These are phyloP conservation scores for Salix arbutifolia DNA, from an alignment of 345 rosid species.

Conservation along the genomic window DNA sequence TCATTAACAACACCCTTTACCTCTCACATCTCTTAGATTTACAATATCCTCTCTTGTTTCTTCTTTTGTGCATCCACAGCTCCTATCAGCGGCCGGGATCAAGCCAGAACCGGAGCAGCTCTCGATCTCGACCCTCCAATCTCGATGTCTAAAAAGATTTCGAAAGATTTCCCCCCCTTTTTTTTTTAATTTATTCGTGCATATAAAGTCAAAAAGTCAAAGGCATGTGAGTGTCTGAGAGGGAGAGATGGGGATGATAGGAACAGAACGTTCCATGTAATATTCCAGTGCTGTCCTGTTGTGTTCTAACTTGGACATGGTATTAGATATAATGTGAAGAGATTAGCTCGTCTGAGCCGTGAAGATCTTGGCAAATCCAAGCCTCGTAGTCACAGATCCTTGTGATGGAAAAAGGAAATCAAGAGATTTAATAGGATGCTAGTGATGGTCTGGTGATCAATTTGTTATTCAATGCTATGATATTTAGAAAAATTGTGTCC, in stretches of 20 bases:
- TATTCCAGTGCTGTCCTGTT: too few species aligned
- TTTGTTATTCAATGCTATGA: too few species aligned
- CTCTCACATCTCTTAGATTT: conserved; percentile 23
- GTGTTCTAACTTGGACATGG: too few species aligned
- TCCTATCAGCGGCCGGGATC: background rate
- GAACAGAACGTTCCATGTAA: too few species aligned
- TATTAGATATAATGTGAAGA: too few species aligned
- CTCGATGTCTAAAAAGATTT: background rate
- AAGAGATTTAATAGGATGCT: too few species aligned
- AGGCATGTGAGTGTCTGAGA: background rate
- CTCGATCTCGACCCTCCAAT: conserved; percentile 11
- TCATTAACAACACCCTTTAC: conserved; percentile 21
- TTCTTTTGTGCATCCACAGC: background rate
- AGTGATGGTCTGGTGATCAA: too few species aligned
- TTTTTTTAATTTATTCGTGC: background rate
- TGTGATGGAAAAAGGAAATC: too few species aligned
- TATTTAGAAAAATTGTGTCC: too few species aligned
- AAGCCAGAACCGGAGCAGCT: rapidly evolving
- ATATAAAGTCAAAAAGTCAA: conserved; percentile 6
- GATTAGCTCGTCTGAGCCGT: too few species aligned
- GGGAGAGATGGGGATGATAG: background rate
- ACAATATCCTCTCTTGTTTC: background rate
- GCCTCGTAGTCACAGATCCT: too few species aligned
- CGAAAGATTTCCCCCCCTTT: conserved; percentile 7
- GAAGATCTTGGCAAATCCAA: too few species aligned